phyloP scores from a whole-genome alignment of 1,284 basidiomycete genomes.

The Trametes sp. region DNA sequence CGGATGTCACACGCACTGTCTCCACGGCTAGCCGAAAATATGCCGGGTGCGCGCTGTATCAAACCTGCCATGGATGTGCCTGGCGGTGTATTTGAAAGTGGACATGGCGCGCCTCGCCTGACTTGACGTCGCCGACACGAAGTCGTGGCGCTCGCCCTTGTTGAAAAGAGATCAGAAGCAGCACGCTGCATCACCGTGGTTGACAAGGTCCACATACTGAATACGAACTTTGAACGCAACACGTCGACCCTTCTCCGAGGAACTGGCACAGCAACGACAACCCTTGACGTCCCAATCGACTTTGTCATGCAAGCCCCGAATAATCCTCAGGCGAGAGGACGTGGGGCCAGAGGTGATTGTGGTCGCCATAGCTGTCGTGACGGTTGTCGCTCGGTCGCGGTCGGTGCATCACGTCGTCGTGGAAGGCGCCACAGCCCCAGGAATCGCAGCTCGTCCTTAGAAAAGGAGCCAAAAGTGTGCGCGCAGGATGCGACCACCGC shows the following conservation, averaged over 20 bases:
- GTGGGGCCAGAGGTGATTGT: constrained; percentile 20
- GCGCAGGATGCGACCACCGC: not conserved
- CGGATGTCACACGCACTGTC: not conserved
- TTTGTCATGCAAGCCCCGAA: constrained; percentile 9
- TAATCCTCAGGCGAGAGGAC: constrained; percentile 13
- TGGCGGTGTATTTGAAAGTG: not conserved
- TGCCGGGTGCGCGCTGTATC: constrained; percentile 1
- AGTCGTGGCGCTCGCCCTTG: not conserved
- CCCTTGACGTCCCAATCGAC: constrained; percentile 1
- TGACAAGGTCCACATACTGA: constrained; percentile 1
- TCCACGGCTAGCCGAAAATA: constrained; percentile 14
- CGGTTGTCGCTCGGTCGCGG: constrained; percentile 18
- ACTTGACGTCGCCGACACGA: not conserved
- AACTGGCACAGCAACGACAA: constrained; percentile 11
- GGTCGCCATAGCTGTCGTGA: constrained; percentile 29
- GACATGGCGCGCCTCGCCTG: not conserved
- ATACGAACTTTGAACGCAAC: constrained; percentile 2
- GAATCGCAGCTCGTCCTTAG: not conserved
- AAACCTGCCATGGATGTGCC: constrained; percentile 4
- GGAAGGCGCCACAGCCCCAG: constrained; percentile 22
- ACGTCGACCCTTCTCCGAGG: constrained; percentile 6
- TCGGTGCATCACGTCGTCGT: constrained; percentile 27
- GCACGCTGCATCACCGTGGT: not conserved
- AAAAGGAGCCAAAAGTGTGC: too few species aligned
- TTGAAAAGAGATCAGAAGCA: constrained; percentile 8